These are phyloP conservation scores for Sporothrix sp. DNA, from an alignment of 2,329 filamentous ascomycete genomes.

Conservation along the genomic window DNA sequence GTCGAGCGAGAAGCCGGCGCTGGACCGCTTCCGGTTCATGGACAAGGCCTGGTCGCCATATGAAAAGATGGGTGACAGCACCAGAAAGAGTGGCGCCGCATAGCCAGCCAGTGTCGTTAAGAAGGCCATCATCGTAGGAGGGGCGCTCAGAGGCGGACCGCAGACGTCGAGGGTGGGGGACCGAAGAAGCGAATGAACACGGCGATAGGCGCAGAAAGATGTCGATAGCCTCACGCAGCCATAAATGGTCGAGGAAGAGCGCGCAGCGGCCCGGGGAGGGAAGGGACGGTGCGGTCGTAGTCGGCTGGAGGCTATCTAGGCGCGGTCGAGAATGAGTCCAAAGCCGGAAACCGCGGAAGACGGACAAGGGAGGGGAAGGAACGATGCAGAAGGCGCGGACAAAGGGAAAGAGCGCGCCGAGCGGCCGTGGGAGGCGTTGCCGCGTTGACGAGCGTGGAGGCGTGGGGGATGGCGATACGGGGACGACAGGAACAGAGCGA, in stretches of 20 bases:
- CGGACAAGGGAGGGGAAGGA: background rate
- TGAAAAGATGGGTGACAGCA: conserved; percentile 53
- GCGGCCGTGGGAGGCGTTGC: no score
- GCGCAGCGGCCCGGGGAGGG: no score
- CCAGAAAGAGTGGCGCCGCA: conserved; percentile 53
- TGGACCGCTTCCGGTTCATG: conserved; percentile 55
- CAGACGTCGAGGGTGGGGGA: background rate
- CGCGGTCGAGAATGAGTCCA: background rate
- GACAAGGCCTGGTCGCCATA: conserved; percentile 57
- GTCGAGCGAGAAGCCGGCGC: conserved; percentile 46
- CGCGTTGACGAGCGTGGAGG: no score
- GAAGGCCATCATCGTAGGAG: conserved; percentile 28
- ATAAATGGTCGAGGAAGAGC: background rate
- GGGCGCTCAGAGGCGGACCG: no score
- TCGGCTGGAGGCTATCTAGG: background rate
- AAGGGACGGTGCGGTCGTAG: background rate
- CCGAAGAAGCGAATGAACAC: background rate
- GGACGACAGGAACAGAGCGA: no score
- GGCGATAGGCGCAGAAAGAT: background rate
- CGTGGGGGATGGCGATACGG: no score
- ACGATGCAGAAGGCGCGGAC: background rate
- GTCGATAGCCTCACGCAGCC: conserved; percentile 3
- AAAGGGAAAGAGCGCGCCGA: background rate
- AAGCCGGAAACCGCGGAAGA: background rate
- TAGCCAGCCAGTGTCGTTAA: conserved; percentile 43